Percentiles rank a stretch among this genome's conserved stretches.
phyloP scores from a whole-genome alignment of 257 asterid genomes.

The Thymus mandschuricus region DNA sequence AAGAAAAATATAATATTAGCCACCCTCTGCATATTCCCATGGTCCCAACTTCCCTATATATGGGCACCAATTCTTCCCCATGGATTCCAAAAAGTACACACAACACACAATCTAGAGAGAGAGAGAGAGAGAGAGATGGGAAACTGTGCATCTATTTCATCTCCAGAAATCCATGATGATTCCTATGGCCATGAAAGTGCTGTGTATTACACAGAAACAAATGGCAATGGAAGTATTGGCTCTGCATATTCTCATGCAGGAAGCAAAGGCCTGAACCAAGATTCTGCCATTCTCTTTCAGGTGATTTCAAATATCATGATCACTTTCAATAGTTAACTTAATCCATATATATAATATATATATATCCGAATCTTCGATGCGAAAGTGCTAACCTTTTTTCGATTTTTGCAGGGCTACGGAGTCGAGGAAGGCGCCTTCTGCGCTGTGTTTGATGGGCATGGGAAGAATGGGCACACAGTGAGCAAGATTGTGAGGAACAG shows the following conservation, averaged over 20 bases:
- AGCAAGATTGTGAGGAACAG: slow-evolving; percentile 72
- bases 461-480: slow-evolving; percentile 65
- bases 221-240: slow-evolving; percentile 35
- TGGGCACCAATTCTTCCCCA: slow-evolving; percentile 19
- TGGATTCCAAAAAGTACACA: slow-evolving; percentile 35
- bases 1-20: slow-evolving; percentile 25
- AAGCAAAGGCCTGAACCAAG: slow-evolving; percentile 78
- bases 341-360: background rate
- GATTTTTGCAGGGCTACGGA: slow-evolving; percentile 62
- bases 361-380: background rate
- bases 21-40: slow-evolving; percentile 48
- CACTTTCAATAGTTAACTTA: too few relatives aligned
- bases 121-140: slow-evolving; percentile 29
- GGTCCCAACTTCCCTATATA: slow-evolving; percentile 47
- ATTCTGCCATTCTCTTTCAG: slow-evolving; percentile 72
- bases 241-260: slow-evolving; percentile 68
- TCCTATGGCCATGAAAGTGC: slow-evolving; percentile 65
- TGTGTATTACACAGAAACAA: slow-evolving; percentile 40
- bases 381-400: background rate
- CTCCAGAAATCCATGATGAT: slow-evolving; percentile 58
- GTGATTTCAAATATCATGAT: slow-evolving; percentile 29
- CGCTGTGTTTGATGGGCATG: slow-evolving; percentile 93
- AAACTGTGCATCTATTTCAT: slow-evolving; percentile 65
- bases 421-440: slow-evolving; percentile 61
- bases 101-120: slow-evolving; percentile 21